Percentiles rank a stretch among this genome's conserved stretches.
Evolutionary conservation across 306 rosid species (phyloP).

Genomic region (Cucumis hystrix): DNA sequence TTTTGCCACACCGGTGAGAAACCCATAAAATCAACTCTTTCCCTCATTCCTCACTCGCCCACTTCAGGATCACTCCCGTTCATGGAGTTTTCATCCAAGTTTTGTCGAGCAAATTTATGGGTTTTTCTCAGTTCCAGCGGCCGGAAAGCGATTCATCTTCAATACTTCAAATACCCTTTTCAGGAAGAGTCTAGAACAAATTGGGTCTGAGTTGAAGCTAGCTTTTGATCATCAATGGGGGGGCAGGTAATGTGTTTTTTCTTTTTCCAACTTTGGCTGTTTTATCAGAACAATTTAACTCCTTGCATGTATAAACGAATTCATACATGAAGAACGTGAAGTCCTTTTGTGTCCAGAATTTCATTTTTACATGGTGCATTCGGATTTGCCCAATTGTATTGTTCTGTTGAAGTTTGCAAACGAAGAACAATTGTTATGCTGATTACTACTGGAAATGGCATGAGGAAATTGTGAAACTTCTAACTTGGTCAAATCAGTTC

Average conservation of each 20-base stretch:
- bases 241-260: conserved; percentile 34
- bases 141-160: conserved; percentile 13
- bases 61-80: conserved; percentile 13
- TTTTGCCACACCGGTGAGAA: conserved; percentile 14
- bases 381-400: not conserved
- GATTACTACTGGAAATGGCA: too few relatives aligned
- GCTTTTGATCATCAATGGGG: conserved; percentile 6
- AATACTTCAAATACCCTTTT: conserved; percentile 26
- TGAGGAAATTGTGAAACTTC: not conserved
- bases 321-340: not conserved
- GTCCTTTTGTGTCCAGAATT: not conserved
- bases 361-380: not conserved
- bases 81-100: conserved; percentile 24
- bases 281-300: not conserved
- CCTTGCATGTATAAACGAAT: not conserved
- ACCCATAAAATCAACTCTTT: conserved; percentile 18
- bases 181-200: conserved; percentile 14
- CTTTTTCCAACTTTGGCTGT: not conserved
- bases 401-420: not conserved
- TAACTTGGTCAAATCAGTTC: not conserved
- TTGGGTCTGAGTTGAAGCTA: conserved; percentile 16
- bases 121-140: conserved; percentile 24
- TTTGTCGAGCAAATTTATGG: conserved; percentile 19
- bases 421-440: too few relatives aligned
- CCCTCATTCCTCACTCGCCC: conserved; percentile 13